Evolutionary conservation across 352 stramenopile genomes (phyloP), one percentile per base, ranked within the genome.

Genomic region (Phytopythium helicoides): DNA sequence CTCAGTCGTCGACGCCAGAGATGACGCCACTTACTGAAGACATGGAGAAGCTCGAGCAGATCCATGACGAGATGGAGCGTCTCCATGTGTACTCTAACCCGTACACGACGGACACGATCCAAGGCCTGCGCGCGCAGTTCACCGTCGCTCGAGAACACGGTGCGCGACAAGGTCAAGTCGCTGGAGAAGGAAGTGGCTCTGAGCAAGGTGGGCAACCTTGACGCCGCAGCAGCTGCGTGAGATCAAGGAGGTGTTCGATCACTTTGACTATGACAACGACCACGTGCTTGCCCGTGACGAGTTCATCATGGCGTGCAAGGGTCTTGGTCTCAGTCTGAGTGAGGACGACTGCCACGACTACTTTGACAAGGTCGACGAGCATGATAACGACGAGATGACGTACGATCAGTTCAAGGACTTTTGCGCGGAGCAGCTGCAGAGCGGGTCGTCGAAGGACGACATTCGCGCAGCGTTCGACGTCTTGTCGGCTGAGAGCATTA

Each of bases 281-380:
- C 81, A 85, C 48, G 81, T 90, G 25, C 65, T 97, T 12, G 83
- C 81, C 23, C 84, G 89, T 22, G 83, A 93, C 21, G 88, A 97
- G 60, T 95, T 97, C 39, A 94, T 92, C 65, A 95, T 95, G 79
- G 88, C 86, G 14, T 95, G 86, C 71, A 94, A 94, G 62, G 88
- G 77, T 38, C 78, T 95, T 21, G 88, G 88, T 28, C 62, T 96
- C 49, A 86, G 73, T 54, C 62, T 97, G 41, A 92, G 81, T 44
- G 86, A 97, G 39, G 81, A 95, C 48, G 87, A 95, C 28, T 92
- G 86, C 62, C 86, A 95, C 64, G 76, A 91, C 56, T 75, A 87
- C 63, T 96, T 96, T 41, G 85, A 94, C 65, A 90, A 91, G 67
- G 76, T 93, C 25, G 86, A 93, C 58, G 66, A 76, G 38, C 73